Conservation (phyloP, 257 asterid genomes). For the Capsicum pubescens region DNA sequence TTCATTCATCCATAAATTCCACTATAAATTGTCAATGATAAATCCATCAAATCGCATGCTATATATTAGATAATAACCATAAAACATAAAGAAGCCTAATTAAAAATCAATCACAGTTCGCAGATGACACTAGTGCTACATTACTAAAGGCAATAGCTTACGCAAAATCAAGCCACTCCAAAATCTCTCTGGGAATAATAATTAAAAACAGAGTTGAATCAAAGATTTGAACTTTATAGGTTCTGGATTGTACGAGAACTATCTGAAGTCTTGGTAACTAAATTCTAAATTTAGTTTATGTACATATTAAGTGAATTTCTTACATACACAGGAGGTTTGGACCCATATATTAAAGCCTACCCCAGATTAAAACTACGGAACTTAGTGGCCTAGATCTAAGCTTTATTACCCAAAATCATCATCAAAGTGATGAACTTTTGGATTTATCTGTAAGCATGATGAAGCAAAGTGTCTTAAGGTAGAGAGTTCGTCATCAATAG, state of each 20-base stretch:
- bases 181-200: neutral
- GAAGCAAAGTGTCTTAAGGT: neutral
- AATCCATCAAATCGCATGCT: neutral
- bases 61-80: neutral
- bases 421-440: neutral
- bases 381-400: neutral
- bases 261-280: neutral
- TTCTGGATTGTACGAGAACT: neutral
- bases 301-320: neutral
- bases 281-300: neutral
- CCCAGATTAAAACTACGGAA: neutral
- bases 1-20: neutral
- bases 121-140: neutral
- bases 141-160: neutral
- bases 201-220: neutral
- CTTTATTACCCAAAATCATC: neutral
- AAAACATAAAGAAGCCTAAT: neutral
- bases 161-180: neutral
- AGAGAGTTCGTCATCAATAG: neutral
- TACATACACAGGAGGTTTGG: neutral
- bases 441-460: neutral
- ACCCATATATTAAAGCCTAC: neutral
- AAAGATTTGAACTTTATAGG: neutral
- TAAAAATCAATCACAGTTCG: neutral
- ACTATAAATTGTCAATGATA: neutral